Evolutionary conservation across 352 stramenopile genomes (phyloP).

Genomic region (Phytophthora europaea): DNA sequence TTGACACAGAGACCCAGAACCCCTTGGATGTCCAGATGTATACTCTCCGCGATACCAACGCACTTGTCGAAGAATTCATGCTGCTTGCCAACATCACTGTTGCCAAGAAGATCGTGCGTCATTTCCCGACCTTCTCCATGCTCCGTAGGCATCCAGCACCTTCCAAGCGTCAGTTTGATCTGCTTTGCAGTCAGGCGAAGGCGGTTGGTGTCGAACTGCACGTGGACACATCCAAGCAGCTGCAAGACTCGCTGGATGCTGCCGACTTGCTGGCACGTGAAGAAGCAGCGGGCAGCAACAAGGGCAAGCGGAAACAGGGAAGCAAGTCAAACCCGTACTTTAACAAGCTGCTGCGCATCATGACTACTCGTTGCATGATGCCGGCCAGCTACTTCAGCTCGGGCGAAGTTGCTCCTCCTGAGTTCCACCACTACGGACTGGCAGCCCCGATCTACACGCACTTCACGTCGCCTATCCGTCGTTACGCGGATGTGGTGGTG

Average conservation of each 20-base stretch:
- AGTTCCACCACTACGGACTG: conserved; percentile 99
- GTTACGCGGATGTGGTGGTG: conserved; percentile 98
- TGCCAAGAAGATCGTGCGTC: conserved; percentile 94
- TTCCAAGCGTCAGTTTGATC: conserved; percentile 95
- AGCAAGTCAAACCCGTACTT: conserved; percentile 94
- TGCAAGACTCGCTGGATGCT: conserved; percentile 86
- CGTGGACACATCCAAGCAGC: conserved; percentile 83
- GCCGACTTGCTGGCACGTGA: conserved; percentile 60
- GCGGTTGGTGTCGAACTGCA: conserved; percentile 82
- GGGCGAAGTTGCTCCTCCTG: conserved; percentile 94
- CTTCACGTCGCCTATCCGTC: conserved; percentile 99
- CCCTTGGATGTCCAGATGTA: conserved; percentile 99
- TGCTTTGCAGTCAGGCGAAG: conserved; percentile 84
- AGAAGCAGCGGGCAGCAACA: conserved; percentile 17
- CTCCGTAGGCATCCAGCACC: conserved; percentile 96
- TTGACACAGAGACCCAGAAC: conserved; percentile 99
- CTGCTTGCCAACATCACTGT: conserved; percentile 99
- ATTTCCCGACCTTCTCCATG: conserved; percentile 96
- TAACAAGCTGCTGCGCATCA: conserved; percentile 98
- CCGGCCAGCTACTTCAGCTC: conserved; percentile 99
- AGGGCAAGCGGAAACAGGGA: conserved; percentile 44
- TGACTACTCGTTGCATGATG: conserved; percentile 98
- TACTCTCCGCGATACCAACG: conserved; percentile 95
- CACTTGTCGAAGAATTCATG: conserved; percentile 99
- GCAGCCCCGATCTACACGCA: conserved; percentile 99